Percentiles rank a stretch among this genome's conserved stretches.
phyloP scores from a whole-genome alignment of 148 eudicot species.

The Spergularia marina region DNA sequence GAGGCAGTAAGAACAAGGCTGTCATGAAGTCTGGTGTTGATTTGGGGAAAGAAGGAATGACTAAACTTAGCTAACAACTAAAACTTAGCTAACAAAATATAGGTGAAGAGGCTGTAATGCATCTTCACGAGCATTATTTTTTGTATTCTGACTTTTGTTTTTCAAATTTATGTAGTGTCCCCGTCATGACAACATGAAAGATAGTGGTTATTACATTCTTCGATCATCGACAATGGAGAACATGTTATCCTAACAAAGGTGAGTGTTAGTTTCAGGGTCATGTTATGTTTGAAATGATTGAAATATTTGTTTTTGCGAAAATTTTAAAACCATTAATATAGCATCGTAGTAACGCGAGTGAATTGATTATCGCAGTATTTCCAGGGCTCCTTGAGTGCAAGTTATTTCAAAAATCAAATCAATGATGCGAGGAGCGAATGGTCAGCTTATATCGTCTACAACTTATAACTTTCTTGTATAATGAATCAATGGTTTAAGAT shows the following conservation, averaged over 20 bases:
- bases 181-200: neutral
- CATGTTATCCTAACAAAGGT: no score
- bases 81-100: neutral
- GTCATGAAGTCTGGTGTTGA: no score
- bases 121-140: neutral
- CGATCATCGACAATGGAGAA: neutral
- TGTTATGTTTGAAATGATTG: no score
- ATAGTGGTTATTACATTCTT: neutral
- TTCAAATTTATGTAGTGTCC: conserved; percentile 1
- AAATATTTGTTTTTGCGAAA: no score
- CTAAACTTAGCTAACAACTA: neutral
- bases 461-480: no score
- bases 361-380: neutral
- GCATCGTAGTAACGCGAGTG: neutral
- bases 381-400: neutral
- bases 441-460: neutral
- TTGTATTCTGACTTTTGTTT: neutral
- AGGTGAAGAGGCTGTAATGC: neutral
- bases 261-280: no score
- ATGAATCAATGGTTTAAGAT: no score
- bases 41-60: no score
- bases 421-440: neutral
- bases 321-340: neutral
- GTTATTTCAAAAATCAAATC: neutral
- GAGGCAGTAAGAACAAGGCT: no score